These are phyloP conservation scores for Daldinia decipiens DNA, from an alignment of 495 filamentous ascomycete genomes.

Conservation along the genomic window DNA sequence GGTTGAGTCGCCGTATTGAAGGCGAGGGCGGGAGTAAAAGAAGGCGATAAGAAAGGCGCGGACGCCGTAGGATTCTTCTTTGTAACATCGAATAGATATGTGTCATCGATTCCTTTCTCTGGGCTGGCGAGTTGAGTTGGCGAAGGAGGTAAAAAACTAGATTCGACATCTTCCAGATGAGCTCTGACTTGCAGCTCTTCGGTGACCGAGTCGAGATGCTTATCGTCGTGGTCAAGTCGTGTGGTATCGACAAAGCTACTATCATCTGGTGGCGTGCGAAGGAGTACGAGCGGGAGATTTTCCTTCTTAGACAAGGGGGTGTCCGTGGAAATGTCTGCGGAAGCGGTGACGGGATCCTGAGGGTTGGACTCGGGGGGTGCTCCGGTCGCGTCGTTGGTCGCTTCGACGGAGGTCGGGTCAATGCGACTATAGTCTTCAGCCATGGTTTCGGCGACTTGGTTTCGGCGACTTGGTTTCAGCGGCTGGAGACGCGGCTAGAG, in stretches of 20 bases:
- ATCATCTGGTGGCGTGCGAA: slow-evolving; percentile 43
- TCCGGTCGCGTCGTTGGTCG: slow-evolving; percentile 12
- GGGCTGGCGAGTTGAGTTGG: slow-evolving; percentile 54
- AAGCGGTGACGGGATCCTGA: slow-evolving; percentile 2
- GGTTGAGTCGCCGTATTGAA: neutral
- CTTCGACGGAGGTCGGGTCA: slow-evolving; percentile 15
- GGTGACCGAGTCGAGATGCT: slow-evolving; percentile 55
- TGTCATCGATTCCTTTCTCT: slow-evolving; percentile 67
- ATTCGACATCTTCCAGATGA: slow-evolving; percentile 86
- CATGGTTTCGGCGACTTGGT: slow-evolving; percentile 36
- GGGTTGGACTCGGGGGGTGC: slow-evolving; percentile 5
- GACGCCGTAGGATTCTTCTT: slow-evolving; percentile 39
- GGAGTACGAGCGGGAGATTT: slow-evolving; percentile 8
- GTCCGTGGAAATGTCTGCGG: slow-evolving; percentile 2
- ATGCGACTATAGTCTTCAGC: slow-evolving; percentile 45
- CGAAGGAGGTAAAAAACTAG: slow-evolving; percentile 76
- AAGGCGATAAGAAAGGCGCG: slow-evolving; percentile 18
- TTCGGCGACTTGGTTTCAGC: slow-evolving; percentile 19
- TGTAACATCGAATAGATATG: slow-evolving; percentile 68
- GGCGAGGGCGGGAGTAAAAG: neutral
- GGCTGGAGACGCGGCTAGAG: too few relatives aligned
- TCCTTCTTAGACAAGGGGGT: slow-evolving; percentile 35
- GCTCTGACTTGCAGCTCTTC: slow-evolving; percentile 57
- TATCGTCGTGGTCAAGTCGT: slow-evolving; percentile 50
- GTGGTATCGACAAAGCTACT: slow-evolving; percentile 58